Evolutionary conservation across 2,329 filamentous ascomycete species (phyloP), one percentile per base, ranked within the genome.

Genomic region (Onygena corvina): DNA sequence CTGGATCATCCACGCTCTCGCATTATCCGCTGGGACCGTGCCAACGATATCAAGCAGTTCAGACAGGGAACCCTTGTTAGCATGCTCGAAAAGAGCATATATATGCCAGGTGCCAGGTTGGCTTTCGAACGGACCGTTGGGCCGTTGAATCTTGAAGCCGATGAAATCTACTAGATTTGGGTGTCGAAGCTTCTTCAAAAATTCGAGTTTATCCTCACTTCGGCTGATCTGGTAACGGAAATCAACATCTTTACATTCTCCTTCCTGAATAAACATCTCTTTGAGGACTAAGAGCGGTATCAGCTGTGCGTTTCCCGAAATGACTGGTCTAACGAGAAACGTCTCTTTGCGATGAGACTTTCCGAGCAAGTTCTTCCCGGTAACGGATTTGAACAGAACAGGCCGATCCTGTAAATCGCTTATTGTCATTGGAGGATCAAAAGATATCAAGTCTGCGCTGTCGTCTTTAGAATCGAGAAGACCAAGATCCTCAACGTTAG

Each of bases 1-100:
- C 59, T 94, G 87, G 52, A 89, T 80, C n/a, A 87, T 92, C 83
- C 88, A 96, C 20, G 86, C 81, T 48, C 88, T 83, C 38, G 89
- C 81, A 61, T 83, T 89, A 54, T 79, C 77, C 47, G 85, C 76
- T 35, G 83, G 78, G 46, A 95, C 70, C 25, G 77, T 77, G 3
- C 84, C 86, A 35, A 87, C 80, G 52, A 90, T 77, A 50, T 90
- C 83, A 25, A 98, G 73, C 16, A 93, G 73, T 58, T 94, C 87
- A 23, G 83, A 79, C 11, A 98, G 69, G 0, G 89, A 86, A 0
- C 87, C 88, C 63, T 86, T 88, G 47, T 87, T 83, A 8, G 86
- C 84, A 58, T 86, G 76, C 44, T 89, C 84, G 35, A 77, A 81
- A 18, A 95, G 71, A 2, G 92, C 73, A 56, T 79, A 84, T 48